These are phyloP conservation scores for Pleurotus salmoneostramineus DNA, from an alignment of 768 basidiomycete species.

Conservation along the genomic window DNA sequence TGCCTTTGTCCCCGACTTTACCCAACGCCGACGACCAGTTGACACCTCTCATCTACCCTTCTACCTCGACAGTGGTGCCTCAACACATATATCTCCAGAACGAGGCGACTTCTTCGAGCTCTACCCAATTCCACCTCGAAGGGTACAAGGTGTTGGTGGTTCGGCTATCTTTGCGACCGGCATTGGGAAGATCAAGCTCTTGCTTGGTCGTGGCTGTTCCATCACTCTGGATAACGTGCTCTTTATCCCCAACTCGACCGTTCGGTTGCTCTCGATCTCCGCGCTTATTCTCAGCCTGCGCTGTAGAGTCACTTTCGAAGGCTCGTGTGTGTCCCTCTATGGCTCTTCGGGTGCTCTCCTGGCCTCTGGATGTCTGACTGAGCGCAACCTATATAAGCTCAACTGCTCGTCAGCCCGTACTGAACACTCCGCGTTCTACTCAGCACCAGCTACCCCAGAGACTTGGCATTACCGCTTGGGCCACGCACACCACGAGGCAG, in stretches of 20 bases:
- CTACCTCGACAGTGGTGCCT: no score
- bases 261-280: slow-evolving; percentile 16
- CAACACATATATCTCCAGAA: slow-evolving; percentile 13
- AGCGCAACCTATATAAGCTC: no score
- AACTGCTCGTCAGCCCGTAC: no score
- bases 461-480: no score
- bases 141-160: slow-evolving; percentile 13
- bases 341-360: background rate
- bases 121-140: slow-evolving; percentile 4
- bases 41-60: slow-evolving; percentile 3
- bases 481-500: no score
- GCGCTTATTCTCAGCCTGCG: slow-evolving; percentile 4
- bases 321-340: background rate
- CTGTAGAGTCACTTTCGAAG: slow-evolving; percentile 5
- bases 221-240: no score
- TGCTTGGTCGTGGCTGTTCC: no score
- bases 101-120: slow-evolving; percentile 13
- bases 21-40: background rate
- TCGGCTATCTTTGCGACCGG: no score
- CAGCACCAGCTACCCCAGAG: no score
- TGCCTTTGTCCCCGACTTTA: background rate
- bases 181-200: no score
- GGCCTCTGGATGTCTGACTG: no score
- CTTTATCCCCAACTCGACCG: slow-evolving; percentile 12
- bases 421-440: no score